These are phyloP conservation scores for Scheffersomyces ergatensis DNA, from an alignment of 805 yeast genomes.

Conservation along the genomic window DNA sequence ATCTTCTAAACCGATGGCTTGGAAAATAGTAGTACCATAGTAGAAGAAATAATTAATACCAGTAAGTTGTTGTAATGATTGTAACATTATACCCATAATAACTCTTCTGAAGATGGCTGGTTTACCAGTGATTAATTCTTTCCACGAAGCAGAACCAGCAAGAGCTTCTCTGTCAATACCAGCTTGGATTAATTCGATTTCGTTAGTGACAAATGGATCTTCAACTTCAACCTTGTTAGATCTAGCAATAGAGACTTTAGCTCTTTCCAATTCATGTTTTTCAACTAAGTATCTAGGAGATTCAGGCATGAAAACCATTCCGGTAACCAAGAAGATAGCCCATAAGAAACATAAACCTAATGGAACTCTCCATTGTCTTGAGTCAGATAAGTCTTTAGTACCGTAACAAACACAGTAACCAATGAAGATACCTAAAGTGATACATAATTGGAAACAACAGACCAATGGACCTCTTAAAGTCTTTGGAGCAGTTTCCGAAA, in stretches of 20 bases:
- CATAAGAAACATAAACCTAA: constrained; percentile 53
- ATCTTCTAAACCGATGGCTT: constrained; percentile 47
- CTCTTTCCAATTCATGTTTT: constrained; percentile 48
- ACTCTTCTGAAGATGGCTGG: constrained; percentile 61
- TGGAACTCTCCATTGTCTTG: constrained; percentile 69
- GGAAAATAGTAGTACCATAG: constrained; percentile 57
- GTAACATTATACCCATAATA: constrained; percentile 55
- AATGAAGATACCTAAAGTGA: constrained; percentile 67
- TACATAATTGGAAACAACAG: constrained; percentile 66
- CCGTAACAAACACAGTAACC: constrained; percentile 70
- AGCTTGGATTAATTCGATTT: constrained; percentile 53
- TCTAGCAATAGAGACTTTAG: constrained; percentile 51
- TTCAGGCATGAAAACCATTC: constrained; percentile 64
- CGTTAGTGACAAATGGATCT: constrained; percentile 52
- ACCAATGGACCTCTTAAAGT: constrained; percentile 70
- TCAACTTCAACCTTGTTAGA: constrained; percentile 57
- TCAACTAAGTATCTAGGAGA: constrained; percentile 64
- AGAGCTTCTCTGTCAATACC: constrained; percentile 59
- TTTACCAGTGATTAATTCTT: constrained; percentile 58
- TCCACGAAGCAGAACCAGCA: constrained; percentile 68
- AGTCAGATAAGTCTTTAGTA: constrained; percentile 46
- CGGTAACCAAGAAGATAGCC: constrained; percentile 49
- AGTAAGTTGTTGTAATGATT: constrained; percentile 58
- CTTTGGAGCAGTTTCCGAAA: constrained; percentile 70
- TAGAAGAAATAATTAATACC: constrained; percentile 66